Evolutionary conservation across 139 green algal species (phyloP).

Genomic region (Micractinium sp.): DNA sequence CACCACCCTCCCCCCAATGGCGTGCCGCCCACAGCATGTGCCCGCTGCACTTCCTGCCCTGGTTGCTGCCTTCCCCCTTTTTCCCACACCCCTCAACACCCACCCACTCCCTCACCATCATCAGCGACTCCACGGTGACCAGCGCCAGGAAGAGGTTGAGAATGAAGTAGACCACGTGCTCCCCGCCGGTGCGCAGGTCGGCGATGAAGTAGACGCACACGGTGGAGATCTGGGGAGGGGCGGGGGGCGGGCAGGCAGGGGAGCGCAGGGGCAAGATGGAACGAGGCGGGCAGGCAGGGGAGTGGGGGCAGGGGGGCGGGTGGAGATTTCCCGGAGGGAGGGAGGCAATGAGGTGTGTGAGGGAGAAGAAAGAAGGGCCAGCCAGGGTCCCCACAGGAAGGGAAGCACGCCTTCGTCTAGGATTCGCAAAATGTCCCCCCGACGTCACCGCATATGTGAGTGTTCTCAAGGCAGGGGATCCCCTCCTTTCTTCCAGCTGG

Average conservation of each 20-base stretch:
- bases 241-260: neutral
- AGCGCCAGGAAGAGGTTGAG: constrained; percentile 66
- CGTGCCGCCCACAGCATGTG: neutral
- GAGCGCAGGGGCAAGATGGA: neutral
- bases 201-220: constrained; percentile 68
- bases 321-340: too few relatives aligned
- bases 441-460: too few relatives aligned
- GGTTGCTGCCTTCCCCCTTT: neutral
- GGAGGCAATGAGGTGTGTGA: neutral
- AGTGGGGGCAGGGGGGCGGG: neutral
- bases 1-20: too few relatives aligned
- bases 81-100: neutral
- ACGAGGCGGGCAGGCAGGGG: neutral
- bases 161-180: constrained; percentile 71
- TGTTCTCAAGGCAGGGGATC: too few relatives aligned
- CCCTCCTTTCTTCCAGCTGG: too few relatives aligned
- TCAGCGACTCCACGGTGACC: constrained; percentile 61
- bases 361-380: too few relatives aligned
- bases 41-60: neutral
- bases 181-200: constrained; percentile 55
- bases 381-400: too few relatives aligned
- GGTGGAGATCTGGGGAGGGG: neutral
- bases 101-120: constrained; percentile 51
- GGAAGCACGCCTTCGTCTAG: neutral
- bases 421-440: too few relatives aligned